phyloP scores from a whole-genome alignment of 306 rosid species.

The Luffa acutangula region DNA sequence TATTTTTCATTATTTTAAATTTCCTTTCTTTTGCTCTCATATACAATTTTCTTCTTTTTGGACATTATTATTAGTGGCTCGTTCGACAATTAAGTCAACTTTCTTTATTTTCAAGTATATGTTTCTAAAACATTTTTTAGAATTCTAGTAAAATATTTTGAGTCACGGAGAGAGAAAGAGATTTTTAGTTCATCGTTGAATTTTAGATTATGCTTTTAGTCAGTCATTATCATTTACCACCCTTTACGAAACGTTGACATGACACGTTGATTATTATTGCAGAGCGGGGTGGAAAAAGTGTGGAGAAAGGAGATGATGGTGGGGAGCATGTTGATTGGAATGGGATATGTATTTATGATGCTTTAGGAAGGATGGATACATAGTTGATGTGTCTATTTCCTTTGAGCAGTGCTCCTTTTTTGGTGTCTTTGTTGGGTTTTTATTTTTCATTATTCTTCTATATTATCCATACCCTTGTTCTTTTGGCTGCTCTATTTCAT shows the following conservation, averaged over 20 bases:
- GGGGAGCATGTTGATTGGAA: constrained; percentile 46
- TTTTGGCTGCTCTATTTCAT: neutral
- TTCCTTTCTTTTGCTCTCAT: too few relatives aligned
- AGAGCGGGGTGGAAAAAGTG: constrained; percentile 76
- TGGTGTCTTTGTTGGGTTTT: neutral
- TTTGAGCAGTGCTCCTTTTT: neutral
- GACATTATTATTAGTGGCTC: too few relatives aligned
- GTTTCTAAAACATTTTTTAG: too few relatives aligned
- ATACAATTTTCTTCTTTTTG: too few relatives aligned
- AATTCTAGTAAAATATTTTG: too few relatives aligned
- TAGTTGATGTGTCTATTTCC: neutral
- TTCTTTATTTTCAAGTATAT: too few relatives aligned
- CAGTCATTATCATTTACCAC: neutral
- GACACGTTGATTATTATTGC: constrained; percentile 3
- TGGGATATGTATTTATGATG: constrained; percentile 41
- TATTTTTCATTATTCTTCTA: neutral
- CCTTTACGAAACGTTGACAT: neutral
- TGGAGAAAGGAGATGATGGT: constrained; percentile 44
- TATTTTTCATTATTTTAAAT: too few relatives aligned
- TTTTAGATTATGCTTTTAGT: neutral
- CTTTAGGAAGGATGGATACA: neutral
- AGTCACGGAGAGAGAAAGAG: too few relatives aligned
- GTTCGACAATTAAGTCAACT: too few relatives aligned
- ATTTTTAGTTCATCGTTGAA: too few relatives aligned
- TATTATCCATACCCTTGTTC: neutral